Evolutionary conservation across 2,329 filamentous ascomycete species (phyloP).

Genomic region (Epichloe gansuensis): DNA sequence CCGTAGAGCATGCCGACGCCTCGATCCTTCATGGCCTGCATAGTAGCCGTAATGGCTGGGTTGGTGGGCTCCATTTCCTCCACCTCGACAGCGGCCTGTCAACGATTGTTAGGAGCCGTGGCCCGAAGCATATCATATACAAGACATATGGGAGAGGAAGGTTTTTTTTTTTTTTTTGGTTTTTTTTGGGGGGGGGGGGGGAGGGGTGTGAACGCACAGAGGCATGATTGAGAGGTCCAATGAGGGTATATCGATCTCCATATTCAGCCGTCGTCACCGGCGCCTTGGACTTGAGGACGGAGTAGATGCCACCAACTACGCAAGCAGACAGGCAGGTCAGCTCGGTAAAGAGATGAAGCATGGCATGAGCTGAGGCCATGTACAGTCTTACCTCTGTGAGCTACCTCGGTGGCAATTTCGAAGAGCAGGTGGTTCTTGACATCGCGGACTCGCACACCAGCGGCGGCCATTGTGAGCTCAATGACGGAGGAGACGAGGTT

Average conservation of each 20-base stretch:
- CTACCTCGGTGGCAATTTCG: constrained; percentile 92
- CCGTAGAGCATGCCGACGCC: constrained; percentile 87
- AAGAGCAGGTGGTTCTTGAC: constrained; percentile 94
- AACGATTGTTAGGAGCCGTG: constrained; percentile 3
- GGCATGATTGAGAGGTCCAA: constrained; percentile 83
- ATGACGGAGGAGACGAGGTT: background rate
- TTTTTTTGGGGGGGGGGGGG: no score
- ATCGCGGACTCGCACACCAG: constrained; percentile 45
- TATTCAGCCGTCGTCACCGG: constrained; percentile 96
- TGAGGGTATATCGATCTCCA: constrained; percentile 91
- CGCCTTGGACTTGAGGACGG: constrained; percentile 96
- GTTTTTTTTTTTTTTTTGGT: no score
- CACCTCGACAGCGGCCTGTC: constrained; percentile 91
- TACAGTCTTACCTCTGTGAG: constrained; percentile 64
- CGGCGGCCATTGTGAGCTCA: constrained; percentile 29
- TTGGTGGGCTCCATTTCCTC: constrained; percentile 80
- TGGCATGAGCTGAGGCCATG: constrained; percentile 11
- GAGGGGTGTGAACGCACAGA: constrained; percentile 47
- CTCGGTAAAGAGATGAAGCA: background rate
- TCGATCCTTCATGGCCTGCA: constrained; percentile 83
- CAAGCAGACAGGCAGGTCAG: background rate
- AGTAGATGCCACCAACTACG: constrained; percentile 93
- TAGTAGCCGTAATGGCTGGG: constrained; percentile 66
- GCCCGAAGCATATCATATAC: background rate
- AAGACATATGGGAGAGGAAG: background rate